These are phyloP conservation scores for Raffaelea ambrosiae DNA, from an alignment of 2,329 filamentous ascomycete genomes.

Conservation along the genomic window DNA sequence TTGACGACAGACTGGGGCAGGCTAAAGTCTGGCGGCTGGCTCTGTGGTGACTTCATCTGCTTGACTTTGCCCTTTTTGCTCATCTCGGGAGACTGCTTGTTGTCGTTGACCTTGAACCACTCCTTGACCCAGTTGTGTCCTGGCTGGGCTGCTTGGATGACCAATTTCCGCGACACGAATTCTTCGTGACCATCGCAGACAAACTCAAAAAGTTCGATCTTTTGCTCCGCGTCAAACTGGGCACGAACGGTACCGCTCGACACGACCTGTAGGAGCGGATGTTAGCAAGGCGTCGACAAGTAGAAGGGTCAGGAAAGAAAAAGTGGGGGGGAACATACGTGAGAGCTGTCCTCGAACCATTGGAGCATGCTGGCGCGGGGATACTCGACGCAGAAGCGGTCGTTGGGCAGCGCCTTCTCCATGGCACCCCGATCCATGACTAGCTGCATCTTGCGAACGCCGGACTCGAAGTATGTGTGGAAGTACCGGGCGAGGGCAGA, in stretches of 20 bases:
- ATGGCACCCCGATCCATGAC: conserved; percentile 61
- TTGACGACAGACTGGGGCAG: conserved; percentile 52
- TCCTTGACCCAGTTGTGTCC: conserved; percentile 58
- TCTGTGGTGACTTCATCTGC: conserved; percentile 50
- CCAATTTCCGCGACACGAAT: conserved; percentile 64
- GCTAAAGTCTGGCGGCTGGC: conserved; percentile 50
- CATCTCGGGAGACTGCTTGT: conserved; percentile 56
- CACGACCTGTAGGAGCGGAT: conserved; percentile 59
- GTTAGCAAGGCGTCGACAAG: too few relatives aligned
- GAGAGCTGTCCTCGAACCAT: conserved; percentile 77
- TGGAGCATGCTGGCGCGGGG: conserved; percentile 74
- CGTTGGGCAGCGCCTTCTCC: conserved; percentile 49
- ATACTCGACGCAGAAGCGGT: conserved; percentile 68
- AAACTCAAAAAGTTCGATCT: conserved; percentile 81
- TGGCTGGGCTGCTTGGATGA: conserved; percentile 53
- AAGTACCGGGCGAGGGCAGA: conserved; percentile 83
- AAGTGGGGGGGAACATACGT: conserved; percentile 63
- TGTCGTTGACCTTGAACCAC: conserved; percentile 54
- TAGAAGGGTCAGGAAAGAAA: neutral
- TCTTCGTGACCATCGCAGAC: conserved; percentile 70
- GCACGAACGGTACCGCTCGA: conserved; percentile 69
- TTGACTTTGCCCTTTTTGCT: conserved; percentile 57
- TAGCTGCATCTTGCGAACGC: conserved; percentile 78
- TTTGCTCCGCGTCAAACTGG: conserved; percentile 69
- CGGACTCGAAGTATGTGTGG: conserved; percentile 78